A percentile compares a stretch with the other conserved stretches of the same genome.
Evolutionary conservation across 2,329 filamentous ascomycete species (phyloP).

Genomic region (Teratosphaeria destructans): DNA sequence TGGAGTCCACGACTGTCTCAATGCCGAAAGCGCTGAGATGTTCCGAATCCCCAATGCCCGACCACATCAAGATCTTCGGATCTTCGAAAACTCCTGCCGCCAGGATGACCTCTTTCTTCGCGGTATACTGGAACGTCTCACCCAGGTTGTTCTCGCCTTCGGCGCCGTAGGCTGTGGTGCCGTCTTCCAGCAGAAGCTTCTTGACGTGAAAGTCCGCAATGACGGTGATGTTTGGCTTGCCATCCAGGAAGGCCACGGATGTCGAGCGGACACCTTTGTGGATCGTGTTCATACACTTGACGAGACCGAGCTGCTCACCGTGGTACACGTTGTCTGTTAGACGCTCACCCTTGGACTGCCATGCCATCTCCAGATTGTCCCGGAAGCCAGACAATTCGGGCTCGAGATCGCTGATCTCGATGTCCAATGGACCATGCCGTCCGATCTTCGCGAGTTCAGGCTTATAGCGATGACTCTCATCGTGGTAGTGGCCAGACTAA

Average conservation of each 20-base stretch:
- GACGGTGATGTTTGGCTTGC: conserved; percentile 9
- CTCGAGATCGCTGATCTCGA: background rate
- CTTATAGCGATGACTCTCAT: background rate
- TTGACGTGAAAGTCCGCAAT: background rate
- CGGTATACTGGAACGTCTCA: background rate
- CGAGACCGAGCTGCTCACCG: conserved; percentile 4
- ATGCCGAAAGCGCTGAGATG: conserved; percentile 41
- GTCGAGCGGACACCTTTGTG: conserved; percentile 1
- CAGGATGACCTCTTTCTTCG: conserved; percentile 6
- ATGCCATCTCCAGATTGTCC: background rate
- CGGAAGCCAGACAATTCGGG: background rate
- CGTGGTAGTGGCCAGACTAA: background rate
- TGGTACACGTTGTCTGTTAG: conserved; percentile 6
- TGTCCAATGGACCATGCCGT: background rate
- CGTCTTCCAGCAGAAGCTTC: conserved; percentile 1
- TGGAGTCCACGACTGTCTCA: conserved; percentile 25
- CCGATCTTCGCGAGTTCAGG: background rate
- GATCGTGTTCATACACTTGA: conserved; percentile 4
- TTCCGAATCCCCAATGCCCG: conserved; percentile 45
- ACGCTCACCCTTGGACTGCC: background rate
- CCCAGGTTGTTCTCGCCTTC: background rate
- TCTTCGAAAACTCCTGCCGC: conserved; percentile 27
- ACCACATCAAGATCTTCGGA: conserved; percentile 50
- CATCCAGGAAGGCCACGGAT: conserved; percentile 3
- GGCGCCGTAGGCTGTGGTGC: background rate